These are phyloP conservation scores for Ceratobasidium sp. DNA, from an alignment of 1,284 basidiomycete genomes.

Conservation along the genomic window DNA sequence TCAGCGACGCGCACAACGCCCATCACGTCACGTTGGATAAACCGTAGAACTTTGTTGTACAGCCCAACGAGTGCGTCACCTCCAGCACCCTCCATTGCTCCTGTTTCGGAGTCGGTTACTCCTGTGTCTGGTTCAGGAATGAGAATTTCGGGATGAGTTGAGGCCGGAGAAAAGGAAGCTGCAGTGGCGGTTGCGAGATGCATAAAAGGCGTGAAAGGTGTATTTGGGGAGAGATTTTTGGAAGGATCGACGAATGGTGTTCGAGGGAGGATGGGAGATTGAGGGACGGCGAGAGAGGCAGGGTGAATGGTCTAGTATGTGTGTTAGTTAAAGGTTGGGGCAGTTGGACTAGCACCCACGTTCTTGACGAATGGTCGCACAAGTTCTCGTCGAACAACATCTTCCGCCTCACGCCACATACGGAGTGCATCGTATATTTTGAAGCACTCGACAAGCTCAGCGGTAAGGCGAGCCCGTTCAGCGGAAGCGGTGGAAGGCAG, in stretches of 20 bases:
- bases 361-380: conserved; percentile 82
- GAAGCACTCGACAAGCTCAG: conserved; percentile 82
- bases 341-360: conserved; percentile 60
- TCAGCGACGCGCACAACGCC: conserved; percentile 71
- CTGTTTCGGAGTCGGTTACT: not conserved
- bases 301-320: conserved; percentile 74
- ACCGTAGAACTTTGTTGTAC: conserved; percentile 87
- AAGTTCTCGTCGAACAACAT: conserved; percentile 78
- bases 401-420: conserved; percentile 87
- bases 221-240: conserved; percentile 63
- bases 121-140: conserved; percentile 35
- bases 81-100: conserved; percentile 61
- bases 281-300: conserved; percentile 74
- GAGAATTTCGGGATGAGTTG: conserved; percentile 40
- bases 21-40: conserved; percentile 79
- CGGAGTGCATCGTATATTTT: conserved; percentile 84
- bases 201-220: conserved; percentile 66
- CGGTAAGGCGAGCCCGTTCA: conserved; percentile 71
- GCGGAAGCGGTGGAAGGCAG: conserved; percentile 39
- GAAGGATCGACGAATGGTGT: conserved; percentile 68
- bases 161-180: conserved; percentile 33
- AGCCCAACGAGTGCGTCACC: conserved; percentile 75
- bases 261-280: conserved; percentile 79
- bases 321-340: conserved; percentile 36
- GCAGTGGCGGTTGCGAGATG: conserved; percentile 63